Evolutionary conservation across 495 filamentous ascomycete species (phyloP).

Genomic region (Aspergillus egyptiacus): DNA sequence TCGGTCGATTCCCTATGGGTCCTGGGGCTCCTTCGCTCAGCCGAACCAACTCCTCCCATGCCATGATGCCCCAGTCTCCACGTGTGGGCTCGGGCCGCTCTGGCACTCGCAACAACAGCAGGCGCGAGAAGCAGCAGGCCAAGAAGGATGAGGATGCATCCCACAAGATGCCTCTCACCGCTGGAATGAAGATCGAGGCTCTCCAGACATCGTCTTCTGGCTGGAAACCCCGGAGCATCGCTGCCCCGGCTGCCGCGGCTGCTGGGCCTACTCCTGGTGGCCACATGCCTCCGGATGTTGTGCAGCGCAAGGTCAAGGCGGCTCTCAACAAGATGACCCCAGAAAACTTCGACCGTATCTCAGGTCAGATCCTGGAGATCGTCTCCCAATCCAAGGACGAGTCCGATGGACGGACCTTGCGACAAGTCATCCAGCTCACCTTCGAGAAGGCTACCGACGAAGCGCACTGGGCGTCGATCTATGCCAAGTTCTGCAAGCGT

Average conservation of each 20-base stretch:
- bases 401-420: constrained; percentile 84
- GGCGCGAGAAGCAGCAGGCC: constrained; percentile 51
- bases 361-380: constrained; percentile 87
- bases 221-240: constrained; percentile 85
- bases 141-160: constrained; percentile 57
- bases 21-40: constrained; percentile 45
- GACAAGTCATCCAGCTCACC: constrained; percentile 96
- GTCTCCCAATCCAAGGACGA: constrained; percentile 94
- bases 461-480: constrained; percentile 98
- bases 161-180: constrained; percentile 85
- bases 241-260: constrained; percentile 32
- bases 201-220: constrained; percentile 63
- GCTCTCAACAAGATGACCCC: constrained; percentile 99
- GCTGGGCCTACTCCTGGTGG: constrained; percentile 51
- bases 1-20: constrained; percentile 56
- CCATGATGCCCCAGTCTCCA: constrained; percentile 51
- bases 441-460: constrained; percentile 99
- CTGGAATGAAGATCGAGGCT: constrained; percentile 71
- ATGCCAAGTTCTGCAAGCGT: constrained; percentile 95
- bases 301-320: constrained; percentile 98
- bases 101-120: constrained; percentile 45
- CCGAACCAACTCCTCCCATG: constrained; percentile 51
- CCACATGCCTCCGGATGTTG: constrained; percentile 80
- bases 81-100: constrained; percentile 48
- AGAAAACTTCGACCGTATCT: constrained; percentile 95